phyloP scores from a whole-genome alignment of 2,329 filamentous ascomycete species.

The Hyphodiscus sp. region DNA sequence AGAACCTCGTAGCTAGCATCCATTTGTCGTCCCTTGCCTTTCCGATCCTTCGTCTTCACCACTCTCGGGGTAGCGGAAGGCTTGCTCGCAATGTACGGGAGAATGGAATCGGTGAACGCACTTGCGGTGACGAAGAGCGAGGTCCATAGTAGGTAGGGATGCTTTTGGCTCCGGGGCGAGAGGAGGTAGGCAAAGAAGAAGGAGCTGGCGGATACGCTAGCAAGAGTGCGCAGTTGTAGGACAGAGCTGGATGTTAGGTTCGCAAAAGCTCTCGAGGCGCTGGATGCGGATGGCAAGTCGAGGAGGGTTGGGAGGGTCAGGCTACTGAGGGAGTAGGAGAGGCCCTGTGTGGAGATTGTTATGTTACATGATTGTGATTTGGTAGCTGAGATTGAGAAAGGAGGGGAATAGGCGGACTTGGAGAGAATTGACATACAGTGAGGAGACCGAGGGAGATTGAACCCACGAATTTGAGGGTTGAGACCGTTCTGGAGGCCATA shows the following conservation, averaged over 20 bases:
- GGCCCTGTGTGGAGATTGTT: slow-evolving; percentile 52
- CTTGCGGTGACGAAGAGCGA: slow-evolving; percentile 57
- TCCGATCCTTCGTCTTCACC: slow-evolving; percentile 22
- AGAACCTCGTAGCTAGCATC: slow-evolving; percentile 69
- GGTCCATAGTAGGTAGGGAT: slow-evolving; percentile 89
- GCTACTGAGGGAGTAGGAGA: slow-evolving; percentile 77
- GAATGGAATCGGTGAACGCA: slow-evolving; percentile 34
- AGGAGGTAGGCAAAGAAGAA: slow-evolving; percentile 73
- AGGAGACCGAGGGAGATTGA: slow-evolving; percentile 82
- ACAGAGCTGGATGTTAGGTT: slow-evolving; percentile 58
- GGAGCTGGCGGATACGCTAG: slow-evolving; percentile 61
- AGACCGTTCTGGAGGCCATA: slow-evolving; percentile 65
- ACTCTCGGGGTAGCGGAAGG: background rate
- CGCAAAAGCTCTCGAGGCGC: slow-evolving; percentile 64
- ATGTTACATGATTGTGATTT: background rate
- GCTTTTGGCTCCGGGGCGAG: slow-evolving; percentile 67
- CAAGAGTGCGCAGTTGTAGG: slow-evolving; percentile 60
- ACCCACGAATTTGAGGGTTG: slow-evolving; percentile 85
- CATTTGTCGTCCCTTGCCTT: slow-evolving; percentile 35
- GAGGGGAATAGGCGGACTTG: background rate
- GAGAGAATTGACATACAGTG: slow-evolving; percentile 51
- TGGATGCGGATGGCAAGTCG: slow-evolving; percentile 67
- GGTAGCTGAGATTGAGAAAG: background rate
- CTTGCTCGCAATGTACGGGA: slow-evolving; percentile 12
- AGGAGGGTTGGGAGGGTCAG: slow-evolving; percentile 76